Evolutionary conservation across 352 stramenopile species (phyloP).

Genomic region (Thraustotheca clavata): DNA sequence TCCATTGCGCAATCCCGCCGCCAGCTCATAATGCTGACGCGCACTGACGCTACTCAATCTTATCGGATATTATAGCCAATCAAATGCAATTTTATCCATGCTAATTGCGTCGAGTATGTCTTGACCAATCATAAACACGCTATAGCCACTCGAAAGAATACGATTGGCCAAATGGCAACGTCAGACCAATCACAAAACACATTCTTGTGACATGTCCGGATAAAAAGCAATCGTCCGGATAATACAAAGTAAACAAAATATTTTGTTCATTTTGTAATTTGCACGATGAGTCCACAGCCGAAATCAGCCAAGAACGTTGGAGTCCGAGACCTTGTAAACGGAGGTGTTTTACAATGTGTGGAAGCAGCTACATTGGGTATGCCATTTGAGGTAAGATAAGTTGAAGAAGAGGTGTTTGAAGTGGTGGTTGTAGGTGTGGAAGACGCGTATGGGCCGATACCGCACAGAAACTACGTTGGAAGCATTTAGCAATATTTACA

Average conservation of each 20-base stretch:
- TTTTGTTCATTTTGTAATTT: slow-evolving; percentile 10
- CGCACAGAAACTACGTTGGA: slow-evolving; percentile 67
- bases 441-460: slow-evolving; percentile 88
- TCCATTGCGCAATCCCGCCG: too few relatives aligned
- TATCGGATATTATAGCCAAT: too few relatives aligned
- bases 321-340: slow-evolving; percentile 65
- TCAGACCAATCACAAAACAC: slow-evolving; percentile 8
- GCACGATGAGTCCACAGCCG: slow-evolving; percentile 43
- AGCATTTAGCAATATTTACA: slow-evolving; percentile 85
- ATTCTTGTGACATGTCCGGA: not conserved
- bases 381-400: slow-evolving; percentile 65
- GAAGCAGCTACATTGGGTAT: slow-evolving; percentile 86
- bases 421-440: slow-evolving; percentile 60
- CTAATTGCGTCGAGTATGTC: too few relatives aligned
- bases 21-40: too few relatives aligned
- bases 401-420: not conserved
- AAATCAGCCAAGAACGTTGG: slow-evolving; percentile 75
- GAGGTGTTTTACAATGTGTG: slow-evolving; percentile 78
- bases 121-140: too few relatives aligned
- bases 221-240: too few relatives aligned
- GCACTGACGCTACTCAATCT: too few relatives aligned
- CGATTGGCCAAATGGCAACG: not conserved
- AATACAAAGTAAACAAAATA: not conserved
- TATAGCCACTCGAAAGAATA: too few relatives aligned
- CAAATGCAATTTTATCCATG: too few relatives aligned